phyloP scores from a whole-genome alignment of 1,284 basidiomycete species.

The Malassezia caprae region DNA sequence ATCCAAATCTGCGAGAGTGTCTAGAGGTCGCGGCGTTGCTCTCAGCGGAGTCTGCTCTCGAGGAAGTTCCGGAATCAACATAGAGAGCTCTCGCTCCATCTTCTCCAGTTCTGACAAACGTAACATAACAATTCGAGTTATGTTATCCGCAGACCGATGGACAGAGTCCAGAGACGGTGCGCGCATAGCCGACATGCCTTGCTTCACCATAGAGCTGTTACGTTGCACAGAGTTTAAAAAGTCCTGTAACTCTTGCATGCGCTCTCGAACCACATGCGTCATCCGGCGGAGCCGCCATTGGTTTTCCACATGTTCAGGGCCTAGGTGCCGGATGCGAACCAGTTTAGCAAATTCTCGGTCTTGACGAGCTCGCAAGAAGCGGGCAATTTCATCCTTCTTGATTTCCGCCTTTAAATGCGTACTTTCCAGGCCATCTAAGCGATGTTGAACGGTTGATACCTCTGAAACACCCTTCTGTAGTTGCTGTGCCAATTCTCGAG shows the following conservation, averaged over 20 bases:
- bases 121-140: conserved; percentile 49
- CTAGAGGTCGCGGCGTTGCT: neutral
- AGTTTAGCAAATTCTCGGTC: conserved; percentile 71
- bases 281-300: conserved; percentile 64
- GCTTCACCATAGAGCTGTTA: conserved; percentile 58
- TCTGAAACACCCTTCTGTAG: conserved; percentile 30
- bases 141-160: conserved; percentile 70
- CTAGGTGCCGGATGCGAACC: conserved; percentile 67
- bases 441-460: neutral
- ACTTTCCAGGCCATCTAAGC: conserved; percentile 50
- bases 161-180: conserved; percentile 72
- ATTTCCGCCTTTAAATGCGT: conserved; percentile 51
- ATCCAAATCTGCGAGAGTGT: conserved; percentile 1
- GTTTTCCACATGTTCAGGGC: conserved; percentile 73
- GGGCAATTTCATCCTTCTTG: conserved; percentile 45
- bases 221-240: conserved; percentile 63
- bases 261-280: conserved; percentile 61
- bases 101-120: conserved; percentile 6
- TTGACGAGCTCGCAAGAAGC: conserved; percentile 63
- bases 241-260: conserved; percentile 66
- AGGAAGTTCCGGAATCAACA: neutral
- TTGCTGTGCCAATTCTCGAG: conserved; percentile 19
- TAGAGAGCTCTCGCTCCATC: neutral
- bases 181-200: conserved; percentile 58
- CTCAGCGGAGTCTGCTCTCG: neutral